Evolutionary conservation across 164 flowering plant genomes (phyloP).

Genomic region (Chimonanthus praecox): DNA sequence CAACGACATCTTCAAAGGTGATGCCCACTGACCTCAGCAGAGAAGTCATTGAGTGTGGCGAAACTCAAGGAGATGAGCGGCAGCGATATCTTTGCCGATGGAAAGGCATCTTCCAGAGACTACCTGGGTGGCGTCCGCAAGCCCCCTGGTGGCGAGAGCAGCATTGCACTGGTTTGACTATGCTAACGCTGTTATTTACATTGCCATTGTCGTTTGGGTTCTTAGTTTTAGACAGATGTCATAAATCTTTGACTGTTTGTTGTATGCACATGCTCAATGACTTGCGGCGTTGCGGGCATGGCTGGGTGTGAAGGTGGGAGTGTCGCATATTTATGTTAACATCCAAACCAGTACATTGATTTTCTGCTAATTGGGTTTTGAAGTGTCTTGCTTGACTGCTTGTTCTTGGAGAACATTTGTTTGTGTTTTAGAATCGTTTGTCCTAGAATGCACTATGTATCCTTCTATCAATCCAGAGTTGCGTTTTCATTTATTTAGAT

Average conservation of each 20-base stretch:
- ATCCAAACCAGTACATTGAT: neutral
- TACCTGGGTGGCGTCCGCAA: conserved; percentile 89
- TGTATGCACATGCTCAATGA: neutral
- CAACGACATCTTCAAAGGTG: conserved; percentile 89
- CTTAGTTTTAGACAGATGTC: neutral
- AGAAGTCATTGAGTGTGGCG: conserved; percentile 74
- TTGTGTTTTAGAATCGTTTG: too few relatives aligned
- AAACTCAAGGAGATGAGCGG: conserved; percentile 91
- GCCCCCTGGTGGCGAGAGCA: conserved; percentile 99
- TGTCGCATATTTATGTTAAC: neutral
- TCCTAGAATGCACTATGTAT: too few relatives aligned
- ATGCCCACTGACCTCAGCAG: conserved; percentile 66
- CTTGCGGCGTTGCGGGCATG: neutral
- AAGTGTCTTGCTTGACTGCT: neutral
- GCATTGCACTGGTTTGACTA: conserved; percentile 76
- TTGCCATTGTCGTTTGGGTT: neutral
- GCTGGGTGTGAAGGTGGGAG: neutral
- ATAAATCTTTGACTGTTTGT: neutral
- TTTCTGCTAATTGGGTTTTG: neutral
- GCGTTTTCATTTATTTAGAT: too few relatives aligned
- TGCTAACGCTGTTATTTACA: conserved; percentile 18
- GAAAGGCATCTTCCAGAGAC: conserved; percentile 64
- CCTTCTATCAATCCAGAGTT: too few relatives aligned
- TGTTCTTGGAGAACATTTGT: neutral
- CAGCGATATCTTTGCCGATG: conserved; percentile 86